phyloP scores from a whole-genome alignment of 306 rosid genomes.

The Quercus suber region DNA sequence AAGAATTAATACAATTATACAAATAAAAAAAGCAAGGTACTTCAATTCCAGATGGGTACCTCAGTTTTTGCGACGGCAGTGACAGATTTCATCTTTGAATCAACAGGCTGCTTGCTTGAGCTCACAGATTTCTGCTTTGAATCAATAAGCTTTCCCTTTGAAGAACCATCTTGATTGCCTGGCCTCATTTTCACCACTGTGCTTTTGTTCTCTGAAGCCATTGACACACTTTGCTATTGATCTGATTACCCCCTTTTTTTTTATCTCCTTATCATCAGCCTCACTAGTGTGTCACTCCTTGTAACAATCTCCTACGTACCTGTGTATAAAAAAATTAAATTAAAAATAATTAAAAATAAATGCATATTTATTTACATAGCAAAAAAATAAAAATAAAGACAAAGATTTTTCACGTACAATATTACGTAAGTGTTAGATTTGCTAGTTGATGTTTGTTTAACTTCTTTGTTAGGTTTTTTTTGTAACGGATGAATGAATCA shows the following conservation, averaged over 20 bases:
- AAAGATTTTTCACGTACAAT: neutral
- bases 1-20: neutral
- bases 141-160: constrained; percentile 49
- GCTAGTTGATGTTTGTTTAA: constrained; percentile 27
- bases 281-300: neutral
- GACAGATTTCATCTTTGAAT: constrained; percentile 55
- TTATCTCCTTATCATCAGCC: neutral
- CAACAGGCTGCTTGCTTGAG: constrained; percentile 47
- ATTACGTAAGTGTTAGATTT: neutral
- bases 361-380: neutral
- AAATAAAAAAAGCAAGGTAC: constrained; percentile 7
- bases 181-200: constrained; percentile 46
- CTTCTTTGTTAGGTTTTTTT: constrained; percentile 10
- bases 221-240: constrained; percentile 28
- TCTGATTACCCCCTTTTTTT: constrained; percentile 20
- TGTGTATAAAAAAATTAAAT: no score
- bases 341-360: neutral
- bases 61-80: constrained; percentile 49
- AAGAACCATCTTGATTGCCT: constrained; percentile 46
- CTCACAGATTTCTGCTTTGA: constrained; percentile 53
- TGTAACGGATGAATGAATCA: neutral
- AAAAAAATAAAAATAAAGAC: neutral
- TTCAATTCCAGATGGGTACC: constrained; percentile 39
- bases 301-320: neutral
- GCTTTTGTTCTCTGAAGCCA: constrained; percentile 51